Evolutionary conservation across 768 basidiomycete genomes (phyloP).

Genomic region (Serendipita sp.): DNA sequence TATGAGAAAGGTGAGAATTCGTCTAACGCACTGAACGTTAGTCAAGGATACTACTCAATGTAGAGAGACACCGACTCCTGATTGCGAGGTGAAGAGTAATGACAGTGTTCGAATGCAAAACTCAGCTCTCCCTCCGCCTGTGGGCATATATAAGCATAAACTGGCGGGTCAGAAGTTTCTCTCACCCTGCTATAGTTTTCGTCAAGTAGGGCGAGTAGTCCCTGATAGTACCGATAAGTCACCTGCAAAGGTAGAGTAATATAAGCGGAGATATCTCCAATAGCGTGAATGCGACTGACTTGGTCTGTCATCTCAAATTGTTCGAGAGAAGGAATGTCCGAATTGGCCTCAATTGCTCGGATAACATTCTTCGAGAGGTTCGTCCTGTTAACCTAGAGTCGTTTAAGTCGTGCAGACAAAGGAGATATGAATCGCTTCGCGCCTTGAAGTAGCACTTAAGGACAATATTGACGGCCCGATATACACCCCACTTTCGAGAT

Average conservation of each 20-base stretch:
- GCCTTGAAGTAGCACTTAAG: conserved; percentile 92
- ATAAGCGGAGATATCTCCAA: conserved; percentile 10
- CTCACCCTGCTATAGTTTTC: conserved; percentile 74
- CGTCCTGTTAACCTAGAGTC: conserved; percentile 65
- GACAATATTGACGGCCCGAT: conserved; percentile 79
- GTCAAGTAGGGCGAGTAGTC: conserved; percentile 85
- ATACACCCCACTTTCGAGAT: conserved; percentile 80
- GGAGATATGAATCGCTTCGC: conserved; percentile 19
- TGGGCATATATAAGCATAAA: conserved; percentile 6
- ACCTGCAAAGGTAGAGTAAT: conserved; percentile 33
- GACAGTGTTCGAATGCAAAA: conserved; percentile 75
- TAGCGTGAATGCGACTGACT: conserved; percentile 26
- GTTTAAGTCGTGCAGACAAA: conserved; percentile 4
- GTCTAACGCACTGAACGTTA: conserved; percentile 32
- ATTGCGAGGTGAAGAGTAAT: conserved; percentile 50
- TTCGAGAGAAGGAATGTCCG: conserved; percentile 64
- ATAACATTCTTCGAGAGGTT: conserved; percentile 85
- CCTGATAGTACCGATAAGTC: conserved; percentile 86
- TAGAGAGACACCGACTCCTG: conserved; percentile 52
- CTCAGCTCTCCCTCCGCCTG: conserved; percentile 78
- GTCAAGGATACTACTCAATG: conserved; percentile 3
- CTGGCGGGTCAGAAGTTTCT: not conserved
- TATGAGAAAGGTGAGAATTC: conserved; percentile 80
- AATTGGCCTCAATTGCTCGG: conserved; percentile 70
- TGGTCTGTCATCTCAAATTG: conserved; percentile 76